Base-by-base conservation (phyloP, 305 asterid genomes). In the Fraxinus sp. region DNA sequence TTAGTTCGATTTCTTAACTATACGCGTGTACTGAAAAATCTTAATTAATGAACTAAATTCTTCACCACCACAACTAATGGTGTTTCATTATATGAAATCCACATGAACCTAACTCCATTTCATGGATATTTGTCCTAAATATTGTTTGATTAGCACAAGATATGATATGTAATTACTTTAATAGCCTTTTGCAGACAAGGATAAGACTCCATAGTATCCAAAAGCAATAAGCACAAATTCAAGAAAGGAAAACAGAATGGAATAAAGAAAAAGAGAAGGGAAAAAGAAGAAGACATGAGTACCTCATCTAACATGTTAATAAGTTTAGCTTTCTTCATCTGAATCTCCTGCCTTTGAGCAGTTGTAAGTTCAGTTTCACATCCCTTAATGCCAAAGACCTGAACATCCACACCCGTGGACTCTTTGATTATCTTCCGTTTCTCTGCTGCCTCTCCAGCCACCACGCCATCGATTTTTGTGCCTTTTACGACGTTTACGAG, bases 251-350 rank as follows among this genome's bases (percentile, higher is more conserved):
- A 26, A 26, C 74, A 26, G n/a, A 26, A 26, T 30, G 18, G 52
- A 57, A 64, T 20, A 41, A 20, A 26, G 24, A 24, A 77, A 84
- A 18, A 26, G 36, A 79, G 75, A 41, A 80, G 24, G 18, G 22
- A 32, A 41, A 36, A 24, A 33, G 37, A 80, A 30, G 18, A 13
- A 26, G 79, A 32, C 7, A 39, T 14, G 6, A 36, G 36, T 91
- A 93, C 97, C 97, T 93, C 97, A 82, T 93, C 94, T 30, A 92
- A 84, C 94, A 93, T 87, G 92, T 75, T 89, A 66, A 83, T 75
- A 66, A 91, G 95, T 81, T 90, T 92, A 18, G 93, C 88, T 84
- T 90, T 92, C 85, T 90, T 93, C 94, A 91, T 90, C 87, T 90
- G 95, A 85, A 90, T 88, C 83, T 91, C 97, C 55, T 92, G 97